These are phyloP conservation scores for Trichoderma gamsii DNA, from an alignment of 495 filamentous ascomycete species.

Conservation along the genomic window DNA sequence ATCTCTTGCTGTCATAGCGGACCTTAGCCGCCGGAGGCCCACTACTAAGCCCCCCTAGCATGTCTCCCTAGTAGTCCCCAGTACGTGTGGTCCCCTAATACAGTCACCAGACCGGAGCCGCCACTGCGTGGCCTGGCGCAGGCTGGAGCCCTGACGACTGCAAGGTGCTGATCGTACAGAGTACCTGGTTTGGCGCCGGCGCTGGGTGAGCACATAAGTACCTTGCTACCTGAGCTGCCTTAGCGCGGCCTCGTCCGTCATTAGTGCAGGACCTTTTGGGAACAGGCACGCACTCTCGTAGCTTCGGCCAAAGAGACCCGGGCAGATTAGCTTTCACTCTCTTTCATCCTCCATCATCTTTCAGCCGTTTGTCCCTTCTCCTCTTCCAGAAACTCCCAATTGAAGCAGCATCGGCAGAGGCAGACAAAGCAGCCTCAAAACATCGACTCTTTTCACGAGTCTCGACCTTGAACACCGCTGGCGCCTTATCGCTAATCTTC, in stretches of 20 bases:
- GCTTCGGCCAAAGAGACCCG: not conserved
- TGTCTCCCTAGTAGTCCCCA: not conserved
- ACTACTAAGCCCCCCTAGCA: not conserved
- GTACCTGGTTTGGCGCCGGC: not conserved
- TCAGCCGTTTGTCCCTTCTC: not conserved
- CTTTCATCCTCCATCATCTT: not conserved
- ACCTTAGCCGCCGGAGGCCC: conserved; percentile 1
- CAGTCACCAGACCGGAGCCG: not conserved
- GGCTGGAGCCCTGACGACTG: not conserved
- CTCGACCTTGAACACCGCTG: not conserved
- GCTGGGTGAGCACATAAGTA: not conserved
- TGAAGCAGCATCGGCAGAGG: not conserved
- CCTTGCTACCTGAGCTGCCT: not conserved
- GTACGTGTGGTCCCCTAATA: not conserved
- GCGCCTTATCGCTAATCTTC: not conserved
- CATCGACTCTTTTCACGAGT: not conserved
- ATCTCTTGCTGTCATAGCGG: conserved; percentile 7
- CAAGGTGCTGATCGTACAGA: not conserved
- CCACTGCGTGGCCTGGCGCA: not conserved
- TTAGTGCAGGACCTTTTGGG: conserved; percentile 11
- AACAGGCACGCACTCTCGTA: not conserved
- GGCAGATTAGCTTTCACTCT: not conserved
- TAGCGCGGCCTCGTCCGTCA: not conserved
- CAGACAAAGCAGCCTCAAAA: not conserved
- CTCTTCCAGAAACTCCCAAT: not conserved